These are phyloP conservation scores for Fusarium solani-melongenae DNA, from an alignment of 2,329 filamentous ascomycete species.

Conservation along the genomic window DNA sequence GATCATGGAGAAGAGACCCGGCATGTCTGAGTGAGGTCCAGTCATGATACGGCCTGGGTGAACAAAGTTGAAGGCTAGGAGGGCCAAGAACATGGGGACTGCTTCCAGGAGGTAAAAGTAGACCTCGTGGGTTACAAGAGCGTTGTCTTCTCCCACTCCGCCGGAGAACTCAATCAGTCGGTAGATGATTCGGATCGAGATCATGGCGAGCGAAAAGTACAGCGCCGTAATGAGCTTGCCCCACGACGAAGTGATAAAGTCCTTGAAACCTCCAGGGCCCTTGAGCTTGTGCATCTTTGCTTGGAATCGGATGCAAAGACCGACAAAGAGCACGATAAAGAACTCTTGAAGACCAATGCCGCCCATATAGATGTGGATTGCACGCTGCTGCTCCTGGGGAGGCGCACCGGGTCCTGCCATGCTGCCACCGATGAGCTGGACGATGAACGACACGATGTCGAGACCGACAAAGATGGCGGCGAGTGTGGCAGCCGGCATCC, in stretches of 20 bases:
- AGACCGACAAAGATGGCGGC: constrained; percentile 54
- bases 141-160: constrained; percentile 46
- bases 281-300: constrained; percentile 6
- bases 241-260: constrained; percentile 12
- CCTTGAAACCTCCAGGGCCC: background rate
- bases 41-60: constrained; percentile 51
- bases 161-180: constrained; percentile 63
- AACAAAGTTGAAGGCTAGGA: constrained; percentile 53
- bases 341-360: constrained; percentile 63
- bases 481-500: constrained; percentile 50
- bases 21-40: constrained; percentile 32
- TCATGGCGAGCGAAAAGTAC: constrained; percentile 51
- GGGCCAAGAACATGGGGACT: constrained; percentile 56
- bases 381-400: constrained; percentile 42
- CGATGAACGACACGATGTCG: constrained; percentile 51
- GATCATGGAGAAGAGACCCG: constrained; percentile 15
- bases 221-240: constrained; percentile 42
- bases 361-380: constrained; percentile 62
- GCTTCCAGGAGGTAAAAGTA: constrained; percentile 61
- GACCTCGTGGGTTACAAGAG: constrained; percentile 49
- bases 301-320: constrained; percentile 44
- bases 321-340: constrained; percentile 60
- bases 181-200: constrained; percentile 63
- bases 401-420: constrained; percentile 42
- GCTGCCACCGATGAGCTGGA: constrained; percentile 50